Base-by-base conservation (phyloP, 2,329 filamentous ascomycete species). In the Alternaria alternata region DNA sequence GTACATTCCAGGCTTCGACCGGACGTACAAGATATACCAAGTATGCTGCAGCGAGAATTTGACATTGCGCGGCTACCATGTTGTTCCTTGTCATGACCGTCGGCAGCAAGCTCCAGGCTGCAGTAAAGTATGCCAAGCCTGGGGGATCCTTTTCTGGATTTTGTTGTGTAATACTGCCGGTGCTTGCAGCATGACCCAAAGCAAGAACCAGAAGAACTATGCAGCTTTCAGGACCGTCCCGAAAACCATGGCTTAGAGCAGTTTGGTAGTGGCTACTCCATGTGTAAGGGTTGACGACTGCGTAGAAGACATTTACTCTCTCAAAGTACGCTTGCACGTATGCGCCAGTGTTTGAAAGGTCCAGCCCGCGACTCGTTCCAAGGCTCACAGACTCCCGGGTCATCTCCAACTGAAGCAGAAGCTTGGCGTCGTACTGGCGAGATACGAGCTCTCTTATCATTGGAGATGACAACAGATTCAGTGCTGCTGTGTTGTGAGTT, bases 301-400 rank as follows among this genome's bases (percentile, higher is more conserved):
- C 91, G 71, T 94, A 94, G 90, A 92, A 94, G 3, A 93, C 85
- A 66, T 94, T 94, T 61, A 93, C 92, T 42, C 89, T 85, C 59
- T 91, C 88, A 71, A 94, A 95, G 76, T 92, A 94, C 1, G 91
- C 89, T 72, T 91, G 88, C 41, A 92, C 89, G 75, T 93, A 94
- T 4, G 88, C 85, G 47, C 88, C 85, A 1, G 89, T 91, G 73
- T 93, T 92, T 44, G 89, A 90, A 43, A 94, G 80, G 75, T 93
- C 90, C 59, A 93, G 84, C 12, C 88, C 88, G 47, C 89, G 81
- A 16, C 86, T 87, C 2, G 80, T 75, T 54, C 78, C 80, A 55
- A 86, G 76, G 64, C 88, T 86, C 11, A 94, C 82, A n/a, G 91
- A 90, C 68, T 92, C 89, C 53, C 92, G 86, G 5, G 88, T 88